Evolutionary conservation across 2,329 filamentous ascomycete genomes (phyloP).

Genomic region (Talaromyces sp.): DNA sequence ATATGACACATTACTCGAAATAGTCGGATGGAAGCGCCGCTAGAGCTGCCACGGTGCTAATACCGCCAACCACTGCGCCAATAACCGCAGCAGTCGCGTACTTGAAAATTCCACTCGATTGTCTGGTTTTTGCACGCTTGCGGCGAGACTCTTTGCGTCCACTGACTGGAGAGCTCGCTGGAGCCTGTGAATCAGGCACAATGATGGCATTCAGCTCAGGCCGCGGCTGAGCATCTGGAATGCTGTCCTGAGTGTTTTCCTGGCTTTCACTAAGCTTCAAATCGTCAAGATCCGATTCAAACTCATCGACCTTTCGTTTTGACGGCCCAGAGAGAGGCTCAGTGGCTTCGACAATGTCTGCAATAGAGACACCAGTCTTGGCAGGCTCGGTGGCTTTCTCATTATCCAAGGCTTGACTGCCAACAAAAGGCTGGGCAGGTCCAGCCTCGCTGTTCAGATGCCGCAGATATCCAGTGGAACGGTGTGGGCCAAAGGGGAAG

Average conservation of each 20-base stretch:
- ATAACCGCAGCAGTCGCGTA: constrained; percentile 37
- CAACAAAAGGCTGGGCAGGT: background rate
- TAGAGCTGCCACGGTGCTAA: constrained; percentile 37
- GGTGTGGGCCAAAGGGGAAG: constrained; percentile 7
- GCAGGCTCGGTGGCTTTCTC: background rate
- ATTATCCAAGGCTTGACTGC: background rate
- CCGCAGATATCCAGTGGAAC: constrained; percentile 5
- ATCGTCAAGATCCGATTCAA: constrained; percentile 14
- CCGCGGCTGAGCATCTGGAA: constrained; percentile 22
- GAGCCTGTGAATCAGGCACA: constrained; percentile 14
- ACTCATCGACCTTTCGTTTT: constrained; percentile 30
- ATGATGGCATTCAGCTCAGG: constrained; percentile 10
- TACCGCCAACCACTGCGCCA: constrained; percentile 38
- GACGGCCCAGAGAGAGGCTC: constrained; percentile 3
- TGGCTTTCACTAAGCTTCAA: background rate
- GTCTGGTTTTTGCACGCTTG: constrained; percentile 25
- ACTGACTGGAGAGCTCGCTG: constrained; percentile 12
- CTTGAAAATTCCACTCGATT: constrained; percentile 22
- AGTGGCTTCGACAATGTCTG: constrained; percentile 15
- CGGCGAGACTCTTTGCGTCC: constrained; percentile 17
- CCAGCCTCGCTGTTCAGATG: background rate
- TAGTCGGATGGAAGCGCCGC: constrained; percentile 40
- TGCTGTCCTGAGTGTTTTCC: constrained; percentile 6
- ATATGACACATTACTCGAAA: constrained; percentile 21
- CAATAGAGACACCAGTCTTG: constrained; percentile 15